Base-by-base conservation (phyloP, 805 yeast species). In the Saturnispora mendoncae region DNA sequence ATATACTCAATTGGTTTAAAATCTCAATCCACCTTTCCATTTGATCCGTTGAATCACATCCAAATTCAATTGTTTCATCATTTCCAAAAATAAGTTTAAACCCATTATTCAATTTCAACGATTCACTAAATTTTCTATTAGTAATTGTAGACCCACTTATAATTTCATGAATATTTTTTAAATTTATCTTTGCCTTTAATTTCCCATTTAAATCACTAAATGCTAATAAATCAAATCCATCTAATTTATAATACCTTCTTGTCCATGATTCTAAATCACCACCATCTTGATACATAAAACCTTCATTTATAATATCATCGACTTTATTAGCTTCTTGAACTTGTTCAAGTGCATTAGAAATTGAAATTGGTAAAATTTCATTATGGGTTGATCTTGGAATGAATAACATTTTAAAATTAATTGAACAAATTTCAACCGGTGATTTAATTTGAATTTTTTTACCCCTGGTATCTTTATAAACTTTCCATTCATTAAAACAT, bases 241-340 rank as follows among this genome's bases (percentile, higher is more conserved):
- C 66, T n/a, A 88, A 66, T 48, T 73, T 78, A 64, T 80, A 86
- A 62, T 61, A 84, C 43, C 97, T 69, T 49, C 82, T 74, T 50
- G 83, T 75, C 78, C 88, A 76, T 23, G 69, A 65, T 13, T 69
- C 73, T 50, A 92, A 74, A 62, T 88, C 97, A 8, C 97, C 97
- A 15, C 97, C 97, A 54, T 81, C 85, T 62, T 88, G 97, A 51
- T 77, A 76, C 63, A 90, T 64, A 53, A 66, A 79, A 0, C 97
- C 97, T 55, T 82, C 80, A 52, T 65, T 64, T 2, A 38, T 42
- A 15, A 66, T 51, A 5, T 49, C 36, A 48, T 39, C 12, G 3
- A 44, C 35, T 25, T 64, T 53, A 14, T 53, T 52, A 18, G 62
- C 56, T 49, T 71, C 65, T 5, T 57, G 44, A 8, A 71, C 56